phyloP scores from a whole-genome alignment of 2,329 filamentous ascomycete species.

The Claviceps sp. region DNA sequence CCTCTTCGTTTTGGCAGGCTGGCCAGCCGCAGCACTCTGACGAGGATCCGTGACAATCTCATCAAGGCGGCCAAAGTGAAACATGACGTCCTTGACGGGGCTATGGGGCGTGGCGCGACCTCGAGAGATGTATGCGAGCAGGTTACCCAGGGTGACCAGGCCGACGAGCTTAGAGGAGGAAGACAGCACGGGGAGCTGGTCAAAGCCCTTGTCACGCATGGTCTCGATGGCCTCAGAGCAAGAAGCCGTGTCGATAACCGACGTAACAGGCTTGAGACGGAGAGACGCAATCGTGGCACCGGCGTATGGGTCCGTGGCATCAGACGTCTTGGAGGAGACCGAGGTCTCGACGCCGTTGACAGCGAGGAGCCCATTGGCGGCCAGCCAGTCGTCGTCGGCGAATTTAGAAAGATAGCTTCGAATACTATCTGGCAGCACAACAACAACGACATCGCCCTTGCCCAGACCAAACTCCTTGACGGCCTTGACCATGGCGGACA shows the following conservation, averaged over 20 bases:
- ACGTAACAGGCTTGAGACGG: slow-evolving; percentile 86
- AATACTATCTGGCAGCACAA: slow-evolving; percentile 89
- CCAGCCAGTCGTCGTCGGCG: slow-evolving; percentile 96
- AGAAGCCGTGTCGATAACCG: slow-evolving; percentile 54
- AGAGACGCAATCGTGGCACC: slow-evolving; percentile 70
- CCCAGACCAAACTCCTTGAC: slow-evolving; percentile 63
- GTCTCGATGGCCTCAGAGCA: slow-evolving; percentile 89
- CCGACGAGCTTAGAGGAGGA: slow-evolving; percentile 65
- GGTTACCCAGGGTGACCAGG: slow-evolving; percentile 86
- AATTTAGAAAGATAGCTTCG: slow-evolving; percentile 97
- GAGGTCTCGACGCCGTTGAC: slow-evolving; percentile 35
- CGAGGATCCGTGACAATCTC: slow-evolving; percentile 85
- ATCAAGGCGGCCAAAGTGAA: slow-evolving; percentile 77
- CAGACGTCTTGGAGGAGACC: slow-evolving; percentile 21
- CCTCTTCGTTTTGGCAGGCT: slow-evolving; percentile 33
- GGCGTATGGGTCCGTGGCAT: slow-evolving; percentile 52
- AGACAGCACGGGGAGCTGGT: slow-evolving; percentile 84
- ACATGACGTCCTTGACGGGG: slow-evolving; percentile 83
- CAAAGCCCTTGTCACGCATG: slow-evolving; percentile 96
- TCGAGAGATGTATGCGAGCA: slow-evolving; percentile 78
- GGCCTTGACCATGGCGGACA: slow-evolving; percentile 67
- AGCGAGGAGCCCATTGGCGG: slow-evolving; percentile 86
- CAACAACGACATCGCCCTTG: slow-evolving; percentile 79
- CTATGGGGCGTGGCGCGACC: slow-evolving; percentile 63
- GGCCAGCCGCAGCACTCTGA: slow-evolving; percentile 35